These are phyloP conservation scores for Wallacemonas sp. DNA, from an alignment of 208 protist species.

Conservation along the genomic window DNA sequence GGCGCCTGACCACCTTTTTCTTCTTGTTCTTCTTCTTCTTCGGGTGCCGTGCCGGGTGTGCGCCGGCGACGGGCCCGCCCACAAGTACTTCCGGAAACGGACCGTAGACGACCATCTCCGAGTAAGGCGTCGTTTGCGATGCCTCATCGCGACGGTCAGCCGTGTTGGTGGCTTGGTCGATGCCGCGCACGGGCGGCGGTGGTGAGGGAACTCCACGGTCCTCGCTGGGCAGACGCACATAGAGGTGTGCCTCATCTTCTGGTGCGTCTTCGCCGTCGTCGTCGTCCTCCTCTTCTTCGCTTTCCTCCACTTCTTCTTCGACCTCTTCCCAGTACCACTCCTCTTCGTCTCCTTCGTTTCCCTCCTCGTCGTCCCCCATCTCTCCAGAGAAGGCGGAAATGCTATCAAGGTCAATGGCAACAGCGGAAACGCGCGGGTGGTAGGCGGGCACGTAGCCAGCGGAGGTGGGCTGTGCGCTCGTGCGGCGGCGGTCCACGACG, in stretches of 20 bases:
- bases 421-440: constrained; percentile 2
- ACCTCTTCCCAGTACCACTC: constrained; percentile 10
- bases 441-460: constrained; percentile 1
- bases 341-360: neutral
- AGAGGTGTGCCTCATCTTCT: neutral
- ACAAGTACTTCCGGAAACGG: neutral
- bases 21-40: constrained; percentile 12
- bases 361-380: neutral
- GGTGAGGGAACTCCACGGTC: neutral
- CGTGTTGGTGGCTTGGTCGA: constrained; percentile 2
- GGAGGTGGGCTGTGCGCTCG: neutral
- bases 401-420: constrained; percentile 4
- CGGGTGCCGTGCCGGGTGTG: neutral
- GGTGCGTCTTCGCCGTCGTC: neutral
- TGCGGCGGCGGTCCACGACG: neutral
- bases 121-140: neutral
- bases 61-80: neutral
- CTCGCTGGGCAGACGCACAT: neutral
- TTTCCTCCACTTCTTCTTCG: constrained; percentile 13
- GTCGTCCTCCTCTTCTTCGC: constrained; percentile 7
- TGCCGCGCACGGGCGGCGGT: neutral
- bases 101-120: constrained; percentile 7
- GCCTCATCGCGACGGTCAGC: neutral
- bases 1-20: neutral
- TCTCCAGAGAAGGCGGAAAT: neutral